Base-by-base conservation (phyloP, 1,139 yeast species). In the Williopsis jadinii region DNA sequence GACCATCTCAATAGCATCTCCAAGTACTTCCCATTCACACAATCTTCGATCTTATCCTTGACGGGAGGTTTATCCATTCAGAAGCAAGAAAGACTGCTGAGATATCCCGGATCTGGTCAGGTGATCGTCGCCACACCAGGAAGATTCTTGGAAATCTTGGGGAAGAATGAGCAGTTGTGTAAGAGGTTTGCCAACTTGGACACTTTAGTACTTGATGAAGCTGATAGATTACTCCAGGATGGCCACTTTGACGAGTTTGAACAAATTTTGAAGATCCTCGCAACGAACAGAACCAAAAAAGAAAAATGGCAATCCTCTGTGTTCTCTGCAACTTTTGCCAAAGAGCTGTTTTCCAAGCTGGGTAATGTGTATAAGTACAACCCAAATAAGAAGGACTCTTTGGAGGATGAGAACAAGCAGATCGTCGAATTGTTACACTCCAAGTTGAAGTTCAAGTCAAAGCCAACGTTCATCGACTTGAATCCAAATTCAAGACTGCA, bases 101-200 rank as follows among this genome's bases (percentile, higher is more conserved):
- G 71, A 11, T 75, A 79, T 54, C 54, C 62, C 30, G 80, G 83
- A 9, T 95, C 97, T 1, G 88, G 84, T 5, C 59, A 61, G 45
- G 75, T 92, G 26, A 67, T 94, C 19, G 94, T 94, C 30, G 97
- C 97, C 2, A 94, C 98, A 0, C 98, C 99, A 0, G 99, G 99
- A 34, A 77, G 99, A 50, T 79, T 86, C 58, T 70, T 88, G 43
- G 98, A 94, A 58, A 62, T 92, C 30, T 55, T 92, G 34, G 85
- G 84, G 59, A 79, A 79, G 48, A 77, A 79, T 45, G 68, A 68
- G 28, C 74, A 70, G 1, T 51, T 80, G 32, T 70, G 80, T 9
- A 64, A 68, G 26, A 69, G 80, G 54, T 67, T 88, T 49, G 73
- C 84, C 12, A 66, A 75, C 26, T 71, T 86, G 10, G 87, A 85